Evolutionary conservation across 2,329 filamentous ascomycete species (phyloP), one percentile per base, ranked within the genome.

Genomic region (Fusarium agapanthi): DNA sequence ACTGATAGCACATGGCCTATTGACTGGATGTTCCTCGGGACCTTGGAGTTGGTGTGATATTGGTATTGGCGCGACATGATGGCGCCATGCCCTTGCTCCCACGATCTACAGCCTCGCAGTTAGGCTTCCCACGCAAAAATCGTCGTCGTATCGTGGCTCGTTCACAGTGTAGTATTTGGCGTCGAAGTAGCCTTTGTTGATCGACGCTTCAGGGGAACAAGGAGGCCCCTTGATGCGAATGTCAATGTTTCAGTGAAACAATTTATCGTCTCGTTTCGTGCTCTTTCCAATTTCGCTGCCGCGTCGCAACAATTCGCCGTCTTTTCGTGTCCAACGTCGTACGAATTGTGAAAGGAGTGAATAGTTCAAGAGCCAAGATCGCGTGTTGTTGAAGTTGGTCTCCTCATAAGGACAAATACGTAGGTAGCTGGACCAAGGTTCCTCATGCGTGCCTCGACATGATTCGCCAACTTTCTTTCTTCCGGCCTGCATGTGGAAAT

Each of bases 51-150:
- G 60, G 60, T 64, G 40, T 55, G 65, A 58, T 72, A 59, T 59
- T 77, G 62, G 66, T 70, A 71, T 64, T 69, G 69, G 72, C 65
- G 72, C 57, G 75, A 77, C 79, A 81, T 81, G 60, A 58, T 77
- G 70, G 66, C 65, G 78, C 79, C 79, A 80, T 80, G 67, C 74
- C 79, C 75, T 58, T 61, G 20, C 48, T 56, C 50, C 35, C 24
- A 44, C 54, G 15, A 34, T 37, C 45, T 24, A 47, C 28, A 28
- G 61, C 12, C 50, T 59, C 18, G 20, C 45, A 22, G 40, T 35
- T 24, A n/a, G 12, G n/a, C 15, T 26, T 7, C 7, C 45, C n/a
- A n/a, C 30, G 38, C 24, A 37, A 38, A 32, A 13, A 28, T n/a
- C 15, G n/a, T 45, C 24, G 22, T 35, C 5, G 58, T 67, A 26